Evolutionary conservation across 2,329 filamentous ascomycete species (phyloP).

Genomic region (Colletotrichum sp.): DNA sequence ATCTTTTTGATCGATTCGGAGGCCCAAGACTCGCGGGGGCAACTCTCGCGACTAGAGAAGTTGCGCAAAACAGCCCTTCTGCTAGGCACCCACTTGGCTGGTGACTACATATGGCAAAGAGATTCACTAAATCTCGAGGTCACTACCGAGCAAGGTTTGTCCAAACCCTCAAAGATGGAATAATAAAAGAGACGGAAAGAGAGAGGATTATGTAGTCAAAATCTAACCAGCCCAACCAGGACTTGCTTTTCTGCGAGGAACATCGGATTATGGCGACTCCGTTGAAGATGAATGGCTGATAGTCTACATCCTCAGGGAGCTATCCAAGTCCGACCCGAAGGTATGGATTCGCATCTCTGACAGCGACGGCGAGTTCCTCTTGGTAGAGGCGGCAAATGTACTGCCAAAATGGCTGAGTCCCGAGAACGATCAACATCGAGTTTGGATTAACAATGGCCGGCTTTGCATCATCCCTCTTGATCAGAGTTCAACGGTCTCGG

Average conservation of each 20-base stretch:
- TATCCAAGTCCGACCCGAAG: constrained; percentile 74
- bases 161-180: neutral
- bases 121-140: constrained; percentile 77
- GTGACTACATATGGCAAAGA: constrained; percentile 94
- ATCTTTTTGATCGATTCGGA: constrained; percentile 72
- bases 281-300: constrained; percentile 98
- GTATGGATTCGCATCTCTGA: constrained; percentile 87
- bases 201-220: neutral
- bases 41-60: constrained; percentile 70
- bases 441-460: constrained; percentile 85
- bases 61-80: constrained; percentile 73
- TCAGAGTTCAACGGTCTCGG: constrained; percentile 38
- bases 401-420: constrained; percentile 91
- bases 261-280: constrained; percentile 89
- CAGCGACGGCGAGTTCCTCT: constrained; percentile 91
- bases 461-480: constrained; percentile 74
- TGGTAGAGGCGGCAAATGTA: constrained; percentile 90
- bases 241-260: constrained; percentile 71
- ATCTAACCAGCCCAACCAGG: constrained; percentile 35
- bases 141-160: constrained; percentile 62
- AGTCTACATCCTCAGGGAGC: constrained; percentile 84
- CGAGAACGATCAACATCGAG: constrained; percentile 83
- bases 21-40: constrained; percentile 51
- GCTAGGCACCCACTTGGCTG: constrained; percentile 69
- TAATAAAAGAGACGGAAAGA: neutral